phyloP scores from a whole-genome alignment of 345 rosid genomes.

The Microthlaspi erraticum region DNA sequence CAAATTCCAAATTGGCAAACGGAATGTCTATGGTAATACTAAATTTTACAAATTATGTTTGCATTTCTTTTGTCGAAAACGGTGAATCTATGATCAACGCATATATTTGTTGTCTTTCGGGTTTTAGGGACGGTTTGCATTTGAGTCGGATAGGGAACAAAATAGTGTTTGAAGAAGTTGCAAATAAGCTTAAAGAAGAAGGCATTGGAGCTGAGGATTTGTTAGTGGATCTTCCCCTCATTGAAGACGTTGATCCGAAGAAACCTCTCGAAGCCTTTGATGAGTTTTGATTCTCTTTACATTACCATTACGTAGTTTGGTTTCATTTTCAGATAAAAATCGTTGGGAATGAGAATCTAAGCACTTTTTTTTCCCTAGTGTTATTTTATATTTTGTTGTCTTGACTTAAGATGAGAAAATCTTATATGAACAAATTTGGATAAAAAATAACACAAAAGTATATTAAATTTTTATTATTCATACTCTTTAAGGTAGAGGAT shows the following conservation, averaged over 20 bases:
- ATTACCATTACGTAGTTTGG: constrained; percentile 10
- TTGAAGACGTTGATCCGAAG: constrained; percentile 58
- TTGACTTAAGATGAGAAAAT: too few relatives aligned
- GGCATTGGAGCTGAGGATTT: constrained; percentile 63
- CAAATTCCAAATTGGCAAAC: constrained; percentile 63
- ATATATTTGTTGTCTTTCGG: not conserved
- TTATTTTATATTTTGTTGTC: too few relatives aligned
- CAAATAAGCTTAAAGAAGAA: constrained; percentile 54
- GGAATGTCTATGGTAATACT: constrained; percentile 52
- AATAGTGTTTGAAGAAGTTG: constrained; percentile 75
- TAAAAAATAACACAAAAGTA: too few relatives aligned
- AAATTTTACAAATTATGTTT: not conserved
- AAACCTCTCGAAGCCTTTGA: constrained; percentile 69
- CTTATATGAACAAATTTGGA: too few relatives aligned
- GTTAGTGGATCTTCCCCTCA: constrained; percentile 64
- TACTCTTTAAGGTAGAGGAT: too few relatives aligned
- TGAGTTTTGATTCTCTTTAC: constrained; percentile 37
- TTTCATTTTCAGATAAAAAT: not conserved
- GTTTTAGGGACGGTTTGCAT: constrained; percentile 83
- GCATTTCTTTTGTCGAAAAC: not conserved
- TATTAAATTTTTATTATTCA: too few relatives aligned
- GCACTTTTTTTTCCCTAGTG: too few relatives aligned
- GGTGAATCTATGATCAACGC: not conserved
- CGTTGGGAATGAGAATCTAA: not conserved
- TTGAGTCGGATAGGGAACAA: constrained; percentile 61